Conservation (phyloP, 2,329 filamentous ascomycete genomes). For the Diplodia scrobiculata region DNA sequence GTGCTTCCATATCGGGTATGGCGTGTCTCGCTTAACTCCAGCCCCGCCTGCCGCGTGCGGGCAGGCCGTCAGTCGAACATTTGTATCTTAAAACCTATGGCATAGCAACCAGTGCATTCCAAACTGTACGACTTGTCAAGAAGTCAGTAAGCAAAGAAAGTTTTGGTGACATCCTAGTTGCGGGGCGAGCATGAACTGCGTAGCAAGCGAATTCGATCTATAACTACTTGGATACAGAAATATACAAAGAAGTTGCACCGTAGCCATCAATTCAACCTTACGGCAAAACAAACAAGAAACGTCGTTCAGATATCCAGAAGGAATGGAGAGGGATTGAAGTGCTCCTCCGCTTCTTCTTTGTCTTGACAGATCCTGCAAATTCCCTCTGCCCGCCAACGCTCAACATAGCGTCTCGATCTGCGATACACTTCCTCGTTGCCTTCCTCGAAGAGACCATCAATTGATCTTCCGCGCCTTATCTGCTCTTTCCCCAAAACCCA, state of each 20-base stretch:
- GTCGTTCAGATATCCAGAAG: background rate
- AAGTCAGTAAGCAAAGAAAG: no score
- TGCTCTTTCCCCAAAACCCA: background rate
- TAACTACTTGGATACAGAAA: no score
- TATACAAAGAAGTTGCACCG: no score
- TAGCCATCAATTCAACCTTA: background rate
- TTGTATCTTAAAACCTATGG: no score
- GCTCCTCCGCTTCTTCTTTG: background rate
- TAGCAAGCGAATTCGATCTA: no score
- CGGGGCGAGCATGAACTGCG: no score
- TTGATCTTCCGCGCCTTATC: background rate
- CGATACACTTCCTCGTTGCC: background rate
- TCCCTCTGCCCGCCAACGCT: background rate
- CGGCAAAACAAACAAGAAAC: no score
- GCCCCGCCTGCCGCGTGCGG: background rate
- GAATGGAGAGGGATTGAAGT: background rate
- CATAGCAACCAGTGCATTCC: no score
- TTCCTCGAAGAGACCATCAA: background rate
- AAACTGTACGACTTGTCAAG: no score
- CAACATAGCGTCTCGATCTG: background rate
- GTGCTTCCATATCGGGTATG: constrained; percentile 12
- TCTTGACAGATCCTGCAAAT: background rate
- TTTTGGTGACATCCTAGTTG: no score
- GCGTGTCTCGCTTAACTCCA: constrained; percentile 8
- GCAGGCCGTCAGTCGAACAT: background rate